Percentiles rank a stretch among this genome's conserved stretches.
Evolutionary conservation across 2,329 filamentous ascomycete genomes (phyloP).

Genomic region (Colletotrichum lupini): DNA sequence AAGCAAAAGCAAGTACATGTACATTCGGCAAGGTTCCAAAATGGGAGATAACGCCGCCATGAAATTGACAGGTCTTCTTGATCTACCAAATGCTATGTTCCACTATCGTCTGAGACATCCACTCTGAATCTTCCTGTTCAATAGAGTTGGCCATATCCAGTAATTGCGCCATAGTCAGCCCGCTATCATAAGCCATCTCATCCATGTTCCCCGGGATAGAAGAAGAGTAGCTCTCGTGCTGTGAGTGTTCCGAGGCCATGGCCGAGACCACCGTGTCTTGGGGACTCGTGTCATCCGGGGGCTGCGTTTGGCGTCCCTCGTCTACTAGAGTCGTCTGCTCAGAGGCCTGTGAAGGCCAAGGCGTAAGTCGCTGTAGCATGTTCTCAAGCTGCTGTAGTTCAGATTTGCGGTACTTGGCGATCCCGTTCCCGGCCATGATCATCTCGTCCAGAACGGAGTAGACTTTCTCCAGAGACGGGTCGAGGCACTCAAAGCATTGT

Average conservation of each 20-base stretch:
- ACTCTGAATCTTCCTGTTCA: slow-evolving; percentile 55
- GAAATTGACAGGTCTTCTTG: no score
- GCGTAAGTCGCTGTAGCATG: slow-evolving; percentile 47
- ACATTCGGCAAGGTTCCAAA: no score
- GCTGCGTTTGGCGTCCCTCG: background rate
- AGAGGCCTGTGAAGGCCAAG: background rate
- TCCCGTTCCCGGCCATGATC: slow-evolving; percentile 55
- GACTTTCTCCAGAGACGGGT: slow-evolving; percentile 52
- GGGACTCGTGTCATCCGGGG: slow-evolving; percentile 1
- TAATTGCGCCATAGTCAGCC: slow-evolving; percentile 57
- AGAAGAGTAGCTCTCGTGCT: slow-evolving; percentile 33
- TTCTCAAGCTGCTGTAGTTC: slow-evolving; percentile 59
- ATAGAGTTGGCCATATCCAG: slow-evolving; percentile 61
- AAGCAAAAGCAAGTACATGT: no score
- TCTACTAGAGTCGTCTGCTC: slow-evolving; percentile 3
- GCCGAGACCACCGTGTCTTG: slow-evolving; percentile 8
- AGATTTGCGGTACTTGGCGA: slow-evolving; percentile 54
- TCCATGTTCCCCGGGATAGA: slow-evolving; percentile 35
- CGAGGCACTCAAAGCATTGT: slow-evolving; percentile 46
- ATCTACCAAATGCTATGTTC: slow-evolving; percentile 54
- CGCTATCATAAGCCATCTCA: slow-evolving; percentile 43
- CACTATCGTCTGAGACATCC: slow-evolving; percentile 57
- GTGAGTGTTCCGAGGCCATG: slow-evolving; percentile 2
- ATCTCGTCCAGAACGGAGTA: slow-evolving; percentile 59
- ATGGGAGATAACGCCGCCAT: no score